Evolutionary conservation across 2,329 filamentous ascomycete genomes (phyloP).

Genomic region (Fonsecaea multimorphosa): DNA sequence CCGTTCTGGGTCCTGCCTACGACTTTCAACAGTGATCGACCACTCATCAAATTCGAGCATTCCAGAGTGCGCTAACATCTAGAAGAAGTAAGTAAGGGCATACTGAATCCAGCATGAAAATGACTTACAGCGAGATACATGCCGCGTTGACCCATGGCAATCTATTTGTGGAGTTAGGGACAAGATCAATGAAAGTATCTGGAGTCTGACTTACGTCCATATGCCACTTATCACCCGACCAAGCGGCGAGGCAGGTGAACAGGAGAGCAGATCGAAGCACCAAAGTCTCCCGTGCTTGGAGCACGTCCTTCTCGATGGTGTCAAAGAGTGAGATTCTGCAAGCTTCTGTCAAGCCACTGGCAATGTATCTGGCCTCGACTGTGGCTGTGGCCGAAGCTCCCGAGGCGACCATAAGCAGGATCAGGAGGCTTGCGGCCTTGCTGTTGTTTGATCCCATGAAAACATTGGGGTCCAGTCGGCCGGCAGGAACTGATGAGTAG

Average conservation of each 20-base stretch:
- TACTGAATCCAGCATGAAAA: conserved; percentile 6
- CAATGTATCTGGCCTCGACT: conserved; percentile 68
- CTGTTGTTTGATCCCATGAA: conserved; percentile 67
- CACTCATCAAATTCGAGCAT: conserved; percentile 63
- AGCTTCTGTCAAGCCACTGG: conserved; percentile 71
- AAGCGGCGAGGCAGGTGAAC: conserved; percentile 71
- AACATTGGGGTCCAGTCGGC: conserved; percentile 69
- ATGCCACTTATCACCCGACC: conserved; percentile 78
- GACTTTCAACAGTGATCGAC: conserved; percentile 53
- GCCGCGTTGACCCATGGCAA: conserved; percentile 73
- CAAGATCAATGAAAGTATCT: conserved; percentile 1
- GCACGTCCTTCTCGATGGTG: conserved; percentile 73
- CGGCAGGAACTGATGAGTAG: conserved; percentile 66
- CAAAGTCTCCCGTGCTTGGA: conserved; percentile 69
- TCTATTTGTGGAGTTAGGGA: conserved; percentile 43
- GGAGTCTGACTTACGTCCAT: conserved; percentile 60
- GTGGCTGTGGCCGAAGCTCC: conserved; percentile 71
- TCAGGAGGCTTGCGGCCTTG: conserved; percentile 68
- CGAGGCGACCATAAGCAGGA: conserved; percentile 75
- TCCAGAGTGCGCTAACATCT: conserved; percentile 73
- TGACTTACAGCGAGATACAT: conserved; percentile 70
- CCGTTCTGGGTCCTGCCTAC: conserved; percentile 56
- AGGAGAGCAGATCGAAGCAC: conserved; percentile 70
- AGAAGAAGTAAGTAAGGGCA: conserved; percentile 18
- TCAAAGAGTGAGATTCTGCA: conserved; percentile 75